Evolutionary conservation across 805 yeast species (phyloP).

Genomic region (Lachancea meyersii): DNA sequence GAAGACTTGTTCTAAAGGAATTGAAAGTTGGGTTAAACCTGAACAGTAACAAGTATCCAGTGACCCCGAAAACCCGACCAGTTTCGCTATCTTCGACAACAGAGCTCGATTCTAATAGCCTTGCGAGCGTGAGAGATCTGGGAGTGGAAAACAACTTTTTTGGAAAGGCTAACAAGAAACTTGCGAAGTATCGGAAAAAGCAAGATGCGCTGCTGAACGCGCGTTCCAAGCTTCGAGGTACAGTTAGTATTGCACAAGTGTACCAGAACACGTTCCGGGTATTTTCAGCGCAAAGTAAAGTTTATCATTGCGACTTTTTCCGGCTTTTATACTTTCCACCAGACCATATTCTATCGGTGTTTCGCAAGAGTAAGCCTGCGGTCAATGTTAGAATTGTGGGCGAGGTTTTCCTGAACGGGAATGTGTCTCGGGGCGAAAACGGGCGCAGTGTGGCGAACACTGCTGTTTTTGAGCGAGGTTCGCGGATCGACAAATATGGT

Average conservation of each 20-base stretch:
- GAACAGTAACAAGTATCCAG: slow-evolving; percentile 1
- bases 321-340: slow-evolving; percentile 25
- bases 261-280: slow-evolving; percentile 8
- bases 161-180: slow-evolving; percentile 5
- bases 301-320: slow-evolving; percentile 23
- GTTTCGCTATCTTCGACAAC: no score
- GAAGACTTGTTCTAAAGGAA: slow-evolving; percentile 4
- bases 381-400: slow-evolving; percentile 18
- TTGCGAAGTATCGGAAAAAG: background rate
- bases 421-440: slow-evolving; percentile 8
- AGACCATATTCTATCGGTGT: slow-evolving; percentile 25
- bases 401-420: slow-evolving; percentile 16
- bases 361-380: slow-evolving; percentile 29
- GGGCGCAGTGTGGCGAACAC: slow-evolving; percentile 1
- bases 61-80: slow-evolving; percentile 1
- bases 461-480: slow-evolving; percentile 7
- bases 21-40: slow-evolving; percentile 1
- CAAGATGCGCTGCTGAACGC: slow-evolving; percentile 1
- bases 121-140: background rate
- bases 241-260: slow-evolving; percentile 8
- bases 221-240: slow-evolving; percentile 7
- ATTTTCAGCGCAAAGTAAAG: slow-evolving; percentile 9
- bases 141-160: background rate
- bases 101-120: background rate
- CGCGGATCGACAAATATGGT: slow-evolving; percentile 10